Evolutionary conservation across 2,329 filamentous ascomycete species (phyloP).

Genomic region (Pezicula neosporulosa): DNA sequence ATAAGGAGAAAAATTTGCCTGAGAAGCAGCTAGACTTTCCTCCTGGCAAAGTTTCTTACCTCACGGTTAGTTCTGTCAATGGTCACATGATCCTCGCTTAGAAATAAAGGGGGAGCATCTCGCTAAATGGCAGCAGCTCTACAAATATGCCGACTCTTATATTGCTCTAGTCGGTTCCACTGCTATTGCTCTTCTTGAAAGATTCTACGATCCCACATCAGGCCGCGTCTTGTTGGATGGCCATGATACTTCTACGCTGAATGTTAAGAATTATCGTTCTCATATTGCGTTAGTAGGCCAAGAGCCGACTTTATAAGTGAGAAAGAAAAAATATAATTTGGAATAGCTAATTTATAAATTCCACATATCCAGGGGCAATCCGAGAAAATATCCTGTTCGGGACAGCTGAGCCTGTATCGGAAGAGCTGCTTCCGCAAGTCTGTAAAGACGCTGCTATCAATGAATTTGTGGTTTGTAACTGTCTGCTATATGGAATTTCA

Average conservation of each 20-base stretch:
- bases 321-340: too few species aligned
- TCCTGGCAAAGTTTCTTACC: too few species aligned
- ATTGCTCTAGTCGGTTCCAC: conserved; percentile 53
- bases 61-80: too few species aligned
- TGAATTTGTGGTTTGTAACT: conserved; percentile 12
- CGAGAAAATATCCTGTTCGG: conserved; percentile 67
- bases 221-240: conserved; percentile 7
- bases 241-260: conserved; percentile 49
- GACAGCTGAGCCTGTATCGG: conserved; percentile 34
- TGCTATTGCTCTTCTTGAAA: conserved; percentile 73
- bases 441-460: conserved; percentile 38
- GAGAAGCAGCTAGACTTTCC: too few species aligned
- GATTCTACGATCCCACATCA: conserved; percentile 76
- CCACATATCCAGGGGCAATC: conserved; percentile 48
- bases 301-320: conserved; percentile 62
- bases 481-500: not conserved
- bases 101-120: too few species aligned
- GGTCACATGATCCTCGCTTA: too few species aligned
- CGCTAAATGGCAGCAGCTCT: too few species aligned
- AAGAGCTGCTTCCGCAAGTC: conserved; percentile 34
- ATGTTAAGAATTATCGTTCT: conserved; percentile 58
- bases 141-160: not conserved
- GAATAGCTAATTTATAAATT: too few species aligned
- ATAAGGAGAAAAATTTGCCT: too few species aligned
- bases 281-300: conserved; percentile 67